Base-by-base conservation (phyloP, 352 stramenopile species). In the Globisporangium nagaii region DNA sequence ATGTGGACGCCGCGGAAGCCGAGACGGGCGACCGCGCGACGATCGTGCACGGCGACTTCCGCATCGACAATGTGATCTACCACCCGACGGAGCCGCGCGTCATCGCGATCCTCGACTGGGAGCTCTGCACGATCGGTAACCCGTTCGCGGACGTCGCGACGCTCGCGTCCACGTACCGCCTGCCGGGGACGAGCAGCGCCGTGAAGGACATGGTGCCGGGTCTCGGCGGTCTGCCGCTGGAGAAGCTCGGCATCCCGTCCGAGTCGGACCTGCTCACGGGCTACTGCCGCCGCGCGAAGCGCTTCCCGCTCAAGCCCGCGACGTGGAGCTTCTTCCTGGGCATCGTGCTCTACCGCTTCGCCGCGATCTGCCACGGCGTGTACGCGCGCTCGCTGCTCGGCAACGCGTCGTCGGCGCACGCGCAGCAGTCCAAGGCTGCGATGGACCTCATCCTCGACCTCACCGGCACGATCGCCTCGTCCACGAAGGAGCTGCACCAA, bases 21-120 rank as follows among this genome's bases (percentile, higher is more conserved):
- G 77, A 84, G 25, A 85, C 65, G 2, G 54, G 65, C 10, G 51
- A 58, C 45, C 60, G 57, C 39, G 50, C 65, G 2, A 64, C 68
- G 37, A 79, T 96, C 42, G 82, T 95, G 7, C 86, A 96, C 58
- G 86, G 86, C 50, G 86, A 96, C 63, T 96, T 91, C 69, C 82
- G 80, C 37, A 78, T 96, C 24, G 86, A 95, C 62, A 96, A 96
- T 59, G 57, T 88, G 53, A 90, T 92, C 56, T 90, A 89, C 66
- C 83, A 95, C 63, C 79, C 83, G 15, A 93, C 83, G 13, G 78
- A 93, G 67, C 85, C 83, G 19, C 66, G 79, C 8, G 82, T 96
- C 20, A 22, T 94, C 9, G 86, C 83, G 8, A 83, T 96, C 39
- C 60, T 96, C 5, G 86, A 96, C 70, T 96, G 86, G 86, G 86